Conservation (phyloP, 2,329 filamentous ascomycete genomes). For the Aulographum hederae region DNA sequence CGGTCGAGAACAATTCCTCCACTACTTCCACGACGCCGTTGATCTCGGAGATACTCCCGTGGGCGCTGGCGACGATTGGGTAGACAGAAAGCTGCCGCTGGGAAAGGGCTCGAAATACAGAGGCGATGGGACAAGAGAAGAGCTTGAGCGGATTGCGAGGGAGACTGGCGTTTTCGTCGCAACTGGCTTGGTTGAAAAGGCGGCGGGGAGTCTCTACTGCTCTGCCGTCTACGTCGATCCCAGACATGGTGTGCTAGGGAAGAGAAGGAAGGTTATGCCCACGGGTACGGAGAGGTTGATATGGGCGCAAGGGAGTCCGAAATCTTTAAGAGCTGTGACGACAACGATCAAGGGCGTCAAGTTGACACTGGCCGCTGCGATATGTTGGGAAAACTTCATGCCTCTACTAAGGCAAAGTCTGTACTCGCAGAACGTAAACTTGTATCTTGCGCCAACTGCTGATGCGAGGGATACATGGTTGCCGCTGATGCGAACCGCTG, state of each 20-base stretch:
- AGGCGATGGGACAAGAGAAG: conserved; percentile 64
- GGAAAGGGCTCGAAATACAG: conserved; percentile 28
- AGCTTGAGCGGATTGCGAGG: conserved; percentile 54
- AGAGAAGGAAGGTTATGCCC: conserved; percentile 85
- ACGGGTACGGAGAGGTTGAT: conserved; percentile 69
- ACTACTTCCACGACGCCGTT: conserved; percentile 61
- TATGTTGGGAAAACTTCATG: conserved; percentile 98
- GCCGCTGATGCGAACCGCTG: conserved; percentile 64
- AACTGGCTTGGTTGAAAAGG: conserved; percentile 60
- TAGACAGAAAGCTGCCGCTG: conserved; percentile 39
- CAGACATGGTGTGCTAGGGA: conserved; percentile 52
- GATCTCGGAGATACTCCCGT: conserved; percentile 64
- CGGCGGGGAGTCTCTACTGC: conserved; percentile 73
- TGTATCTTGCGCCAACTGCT: conserved; percentile 81
- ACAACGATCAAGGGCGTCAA: conserved; percentile 63
- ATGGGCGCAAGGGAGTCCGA: conserved; percentile 73
- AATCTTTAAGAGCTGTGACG: conserved; percentile 60
- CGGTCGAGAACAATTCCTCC: conserved; percentile 66
- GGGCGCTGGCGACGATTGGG: conserved; percentile 57
- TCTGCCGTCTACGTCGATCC: conserved; percentile 69
- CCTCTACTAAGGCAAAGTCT: conserved; percentile 66
- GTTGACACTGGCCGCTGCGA: conserved; percentile 67
- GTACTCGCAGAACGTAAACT: conserved; percentile 79
- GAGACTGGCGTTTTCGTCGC: conserved; percentile 71
- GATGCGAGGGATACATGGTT: conserved; percentile 73